phyloP scores from a whole-genome alignment of 345 rosid species.

The Brassica carinata region DNA sequence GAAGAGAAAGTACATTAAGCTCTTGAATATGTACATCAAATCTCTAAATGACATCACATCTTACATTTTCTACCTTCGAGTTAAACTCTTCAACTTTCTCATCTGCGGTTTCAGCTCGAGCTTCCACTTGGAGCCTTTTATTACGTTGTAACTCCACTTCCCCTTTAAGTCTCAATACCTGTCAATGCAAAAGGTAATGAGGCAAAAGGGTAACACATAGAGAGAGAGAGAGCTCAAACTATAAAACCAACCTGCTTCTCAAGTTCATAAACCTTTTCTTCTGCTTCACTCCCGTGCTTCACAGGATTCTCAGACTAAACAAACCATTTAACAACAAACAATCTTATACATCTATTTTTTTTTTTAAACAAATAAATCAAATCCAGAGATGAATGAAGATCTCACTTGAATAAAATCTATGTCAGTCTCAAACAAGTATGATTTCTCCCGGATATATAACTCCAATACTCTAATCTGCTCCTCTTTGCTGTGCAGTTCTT shows the following conservation, averaged over 20 bases:
- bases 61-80: conserved; percentile 43
- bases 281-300: conserved; percentile 28
- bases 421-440: conserved; percentile 39
- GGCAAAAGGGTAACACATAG: no score
- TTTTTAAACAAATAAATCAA: conserved; percentile 1
- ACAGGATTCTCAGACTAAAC: conserved; percentile 23
- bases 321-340: background rate
- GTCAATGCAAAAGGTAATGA: background rate
- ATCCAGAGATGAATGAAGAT: conserved; percentile 7
- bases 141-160: conserved; percentile 44
- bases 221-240: background rate
- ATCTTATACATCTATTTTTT: background rate
- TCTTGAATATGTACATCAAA: background rate
- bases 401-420: conserved; percentile 45
- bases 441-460: conserved; percentile 42
- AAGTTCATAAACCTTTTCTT: conserved; percentile 37
- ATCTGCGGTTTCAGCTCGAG: conserved; percentile 38
- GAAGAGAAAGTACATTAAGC: background rate
- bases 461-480: conserved; percentile 41
- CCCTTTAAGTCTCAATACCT: conserved; percentile 40
- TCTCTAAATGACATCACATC: conserved; percentile 1
- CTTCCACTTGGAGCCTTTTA: conserved; percentile 42
- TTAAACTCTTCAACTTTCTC: conserved; percentile 37
- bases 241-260: conserved; percentile 48
- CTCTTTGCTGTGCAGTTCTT: conserved; percentile 39